Evolutionary conservation across 1,139 yeast genomes (phyloP), one percentile per base, ranked within the genome.

Genomic region (Pichia inconspicua): DNA sequence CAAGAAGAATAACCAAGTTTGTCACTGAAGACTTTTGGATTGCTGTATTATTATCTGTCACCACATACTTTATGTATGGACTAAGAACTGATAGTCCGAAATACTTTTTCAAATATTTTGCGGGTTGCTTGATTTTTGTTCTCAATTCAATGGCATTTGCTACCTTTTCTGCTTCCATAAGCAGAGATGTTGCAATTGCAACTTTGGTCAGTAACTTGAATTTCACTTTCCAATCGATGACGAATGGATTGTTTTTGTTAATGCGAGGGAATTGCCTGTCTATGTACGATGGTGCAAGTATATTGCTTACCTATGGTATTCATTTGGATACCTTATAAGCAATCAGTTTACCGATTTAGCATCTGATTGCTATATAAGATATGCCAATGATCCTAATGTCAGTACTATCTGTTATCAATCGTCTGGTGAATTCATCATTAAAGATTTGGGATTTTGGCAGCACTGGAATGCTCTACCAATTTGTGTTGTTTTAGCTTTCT

Each of bases 221-320:
- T 50, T 84, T 80, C 60, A 87, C 89, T 40, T 65, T 84, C 31
- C 89, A 85, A 60, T 80, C 86, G 45, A 77, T 83, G 71, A 87
- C 89, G 0, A 82, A 89, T 64, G 96, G 96, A 0, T 85, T 80
- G 64, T 86, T 84, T 58, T 84, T 58, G 85, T 82, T 22, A 86
- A 84, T 63, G 79, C 90, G 0, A 69, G 73, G 17, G 73, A 80
- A 1, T 76, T 86, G 82, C 95, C 95, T 0, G 95, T 85, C 4
- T 87, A 87, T 59, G 95, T 87, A 5, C 72, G 90, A 37, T 87
- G 96, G 96, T 73, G 82, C 6, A 84, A 82, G 59, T 87, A 85
- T 63, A 65, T 81, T 46, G 81, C 90, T 0, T 83, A 79, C 58
- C 75, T 84, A 49, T 87, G 92, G 85, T 86, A 84, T 58, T 82